These are phyloP conservation scores for Rhizopus arrhizus DNA, from an alignment of 371 early-diverging fungal genomes.

Conservation along the genomic window DNA sequence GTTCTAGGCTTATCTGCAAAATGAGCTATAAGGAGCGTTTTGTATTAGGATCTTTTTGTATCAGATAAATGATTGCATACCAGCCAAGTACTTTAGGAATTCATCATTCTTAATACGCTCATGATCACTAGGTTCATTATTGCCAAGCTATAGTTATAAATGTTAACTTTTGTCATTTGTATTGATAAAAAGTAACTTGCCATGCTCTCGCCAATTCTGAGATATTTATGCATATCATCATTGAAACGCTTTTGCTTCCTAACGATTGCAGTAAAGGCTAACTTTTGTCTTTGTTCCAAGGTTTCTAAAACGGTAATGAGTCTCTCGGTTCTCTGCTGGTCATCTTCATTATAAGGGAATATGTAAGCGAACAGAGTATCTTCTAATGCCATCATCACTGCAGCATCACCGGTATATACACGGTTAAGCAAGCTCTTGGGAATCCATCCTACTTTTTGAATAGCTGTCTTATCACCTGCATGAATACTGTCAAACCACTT, in stretches of 20 bases:
- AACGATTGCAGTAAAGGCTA: slow-evolving; percentile 60
- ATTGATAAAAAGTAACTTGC: slow-evolving; percentile 6
- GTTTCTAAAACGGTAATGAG: slow-evolving; percentile 53
- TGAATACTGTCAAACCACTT: slow-evolving; percentile 71
- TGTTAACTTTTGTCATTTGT: too few species aligned
- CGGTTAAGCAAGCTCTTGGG: slow-evolving; percentile 75
- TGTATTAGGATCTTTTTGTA: background rate
- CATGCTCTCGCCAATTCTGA: slow-evolving; percentile 48
- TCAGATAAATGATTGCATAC: slow-evolving; percentile 23
- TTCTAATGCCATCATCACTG: slow-evolving; percentile 62
- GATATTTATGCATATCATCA: slow-evolving; percentile 49
- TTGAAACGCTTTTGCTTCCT: slow-evolving; percentile 55
- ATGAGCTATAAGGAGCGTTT: slow-evolving; percentile 6
- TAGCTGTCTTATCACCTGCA: slow-evolving; percentile 29
- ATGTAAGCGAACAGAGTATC: slow-evolving; percentile 37
- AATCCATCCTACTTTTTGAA: slow-evolving; percentile 77
- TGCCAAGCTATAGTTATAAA: background rate
- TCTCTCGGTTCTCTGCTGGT: slow-evolving; percentile 59
- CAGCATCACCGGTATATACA: slow-evolving; percentile 80
- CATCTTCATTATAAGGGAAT: slow-evolving; percentile 49
- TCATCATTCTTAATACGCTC: slow-evolving; percentile 28
- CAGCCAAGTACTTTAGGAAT: slow-evolving; percentile 51
- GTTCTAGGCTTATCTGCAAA: slow-evolving; percentile 65
- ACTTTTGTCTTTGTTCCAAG: slow-evolving; percentile 52
- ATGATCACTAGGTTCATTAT: slow-evolving; percentile 28